Evolutionary conservation across 2,329 filamentous ascomycete genomes (phyloP).

Genomic region (Salinomyces thailandicus): DNA sequence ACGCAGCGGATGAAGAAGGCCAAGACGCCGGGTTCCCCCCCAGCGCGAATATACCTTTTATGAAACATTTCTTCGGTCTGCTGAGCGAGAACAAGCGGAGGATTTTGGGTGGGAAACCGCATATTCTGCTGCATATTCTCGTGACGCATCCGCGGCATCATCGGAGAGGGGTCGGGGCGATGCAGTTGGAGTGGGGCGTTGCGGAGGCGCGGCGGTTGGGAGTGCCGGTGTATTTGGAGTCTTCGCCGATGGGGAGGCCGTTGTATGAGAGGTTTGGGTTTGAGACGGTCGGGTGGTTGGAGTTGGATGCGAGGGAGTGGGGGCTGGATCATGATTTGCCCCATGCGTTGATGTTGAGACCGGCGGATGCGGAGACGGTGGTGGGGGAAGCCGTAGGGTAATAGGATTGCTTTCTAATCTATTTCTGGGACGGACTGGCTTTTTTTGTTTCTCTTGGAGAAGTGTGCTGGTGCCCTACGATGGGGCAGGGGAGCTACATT

Average conservation of each 20-base stretch:
- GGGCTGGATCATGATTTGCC: slow-evolving; percentile 16
- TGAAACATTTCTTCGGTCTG: slow-evolving; percentile 15
- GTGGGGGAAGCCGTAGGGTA: too few species aligned
- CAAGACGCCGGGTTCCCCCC: slow-evolving; percentile 11
- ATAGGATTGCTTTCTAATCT: too few species aligned
- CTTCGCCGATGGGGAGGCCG: slow-evolving; percentile 26
- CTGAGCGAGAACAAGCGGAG: slow-evolving; percentile 12
- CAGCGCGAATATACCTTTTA: slow-evolving; percentile 9
- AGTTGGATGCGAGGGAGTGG: slow-evolving; percentile 20
- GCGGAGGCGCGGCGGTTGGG: slow-evolving; percentile 31
- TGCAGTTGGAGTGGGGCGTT: slow-evolving; percentile 31
- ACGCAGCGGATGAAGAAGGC: slow-evolving; percentile 14
- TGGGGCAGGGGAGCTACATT: too few species aligned
- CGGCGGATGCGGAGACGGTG: too few species aligned
- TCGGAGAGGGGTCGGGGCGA: slow-evolving; percentile 29
- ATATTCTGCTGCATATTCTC: slow-evolving; percentile 20
- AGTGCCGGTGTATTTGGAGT: slow-evolving; percentile 31
- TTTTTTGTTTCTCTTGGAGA: too few species aligned
- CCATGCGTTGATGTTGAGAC: slow-evolving; percentile 19
- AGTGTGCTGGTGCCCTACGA: too few species aligned
- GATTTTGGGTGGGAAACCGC: slow-evolving; percentile 18
- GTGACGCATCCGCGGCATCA: slow-evolving; percentile 31
- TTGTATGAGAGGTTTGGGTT: slow-evolving; percentile 33
- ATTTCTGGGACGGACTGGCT: too few species aligned
- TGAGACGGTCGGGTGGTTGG: slow-evolving; percentile 17